Evolutionary conservation across 345 rosid species (phyloP).

Genomic region (Corchorus capsularis): DNA sequence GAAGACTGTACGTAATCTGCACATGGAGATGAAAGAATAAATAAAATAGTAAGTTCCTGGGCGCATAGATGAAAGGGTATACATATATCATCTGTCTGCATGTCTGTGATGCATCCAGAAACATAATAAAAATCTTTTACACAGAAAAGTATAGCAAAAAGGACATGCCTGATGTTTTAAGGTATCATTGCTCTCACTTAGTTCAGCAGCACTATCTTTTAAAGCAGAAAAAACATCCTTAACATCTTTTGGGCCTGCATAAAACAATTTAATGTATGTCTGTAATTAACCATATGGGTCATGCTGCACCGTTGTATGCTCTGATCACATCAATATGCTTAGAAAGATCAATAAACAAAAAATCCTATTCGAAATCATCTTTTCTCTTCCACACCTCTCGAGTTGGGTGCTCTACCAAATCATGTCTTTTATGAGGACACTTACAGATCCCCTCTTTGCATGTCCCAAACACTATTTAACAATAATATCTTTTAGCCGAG

Average conservation of each 20-base stretch:
- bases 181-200: slow-evolving; percentile 50
- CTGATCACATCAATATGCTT: background rate
- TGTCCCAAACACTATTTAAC: background rate
- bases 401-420: background rate
- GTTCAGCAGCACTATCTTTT: slow-evolving; percentile 69
- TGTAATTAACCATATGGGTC: background rate
- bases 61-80: background rate
- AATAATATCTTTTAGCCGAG: background rate
- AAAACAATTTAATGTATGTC: slow-evolving; percentile 11
- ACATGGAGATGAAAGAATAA: slow-evolving; percentile 15
- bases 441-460: background rate
- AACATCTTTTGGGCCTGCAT: slow-evolving; percentile 72
- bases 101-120: background rate
- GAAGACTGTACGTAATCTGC: slow-evolving; percentile 87
- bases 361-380: background rate
- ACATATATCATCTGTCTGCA: background rate
- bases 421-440: background rate
- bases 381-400: background rate
- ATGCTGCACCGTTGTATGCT: background rate
- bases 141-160: slow-evolving; percentile 16
- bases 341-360: background rate
- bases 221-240: slow-evolving; percentile 68
- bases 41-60: slow-evolving; percentile 4
- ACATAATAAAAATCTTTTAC: slow-evolving; percentile 20
- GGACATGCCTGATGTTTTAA: slow-evolving; percentile 72